phyloP scores from a whole-genome alignment of 495 filamentous ascomycete species.

The Hypoxylon rickii region DNA sequence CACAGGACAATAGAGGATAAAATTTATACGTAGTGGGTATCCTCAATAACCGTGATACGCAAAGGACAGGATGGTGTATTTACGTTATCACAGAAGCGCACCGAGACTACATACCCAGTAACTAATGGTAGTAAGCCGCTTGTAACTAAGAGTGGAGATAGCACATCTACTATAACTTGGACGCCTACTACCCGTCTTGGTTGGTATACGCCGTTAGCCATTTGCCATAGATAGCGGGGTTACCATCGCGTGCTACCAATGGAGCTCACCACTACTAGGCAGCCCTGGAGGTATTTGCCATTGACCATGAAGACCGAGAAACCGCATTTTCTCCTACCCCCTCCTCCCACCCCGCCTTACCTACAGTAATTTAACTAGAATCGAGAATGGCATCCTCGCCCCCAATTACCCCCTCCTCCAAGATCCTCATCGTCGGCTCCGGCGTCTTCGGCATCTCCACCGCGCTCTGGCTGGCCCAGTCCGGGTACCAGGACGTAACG shows the following conservation, averaged over 20 bases:
- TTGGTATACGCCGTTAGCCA: not conserved
- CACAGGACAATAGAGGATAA: too few relatives aligned
- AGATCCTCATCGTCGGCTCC: constrained; percentile 50
- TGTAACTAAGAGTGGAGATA: constrained; percentile 4
- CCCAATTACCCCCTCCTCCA: constrained; percentile 16
- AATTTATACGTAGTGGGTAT: too few relatives aligned
- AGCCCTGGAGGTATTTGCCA: too few relatives aligned
- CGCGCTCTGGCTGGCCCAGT: constrained; percentile 45
- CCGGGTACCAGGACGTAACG: constrained; percentile 49
- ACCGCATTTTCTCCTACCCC: not conserved
- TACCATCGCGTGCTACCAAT: constrained; percentile 4
- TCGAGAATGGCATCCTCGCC: not conserved
- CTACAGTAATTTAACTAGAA: constrained; percentile 1
- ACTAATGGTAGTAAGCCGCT: not conserved
- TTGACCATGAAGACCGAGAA: too few relatives aligned
- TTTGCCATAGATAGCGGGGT: constrained; percentile 16
- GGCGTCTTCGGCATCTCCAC: constrained; percentile 51
- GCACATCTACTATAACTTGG: too few relatives aligned
- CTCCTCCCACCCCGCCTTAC: not conserved
- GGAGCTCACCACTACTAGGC: too few relatives aligned
- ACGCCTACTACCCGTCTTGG: not conserved
- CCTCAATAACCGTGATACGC: too few relatives aligned
- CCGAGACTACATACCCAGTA: too few relatives aligned
- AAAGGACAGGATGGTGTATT: too few relatives aligned
- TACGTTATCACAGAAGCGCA: too few relatives aligned